phyloP scores from a whole-genome alignment of 1,139 yeast species.

The Scheffersomyces quercinus region DNA sequence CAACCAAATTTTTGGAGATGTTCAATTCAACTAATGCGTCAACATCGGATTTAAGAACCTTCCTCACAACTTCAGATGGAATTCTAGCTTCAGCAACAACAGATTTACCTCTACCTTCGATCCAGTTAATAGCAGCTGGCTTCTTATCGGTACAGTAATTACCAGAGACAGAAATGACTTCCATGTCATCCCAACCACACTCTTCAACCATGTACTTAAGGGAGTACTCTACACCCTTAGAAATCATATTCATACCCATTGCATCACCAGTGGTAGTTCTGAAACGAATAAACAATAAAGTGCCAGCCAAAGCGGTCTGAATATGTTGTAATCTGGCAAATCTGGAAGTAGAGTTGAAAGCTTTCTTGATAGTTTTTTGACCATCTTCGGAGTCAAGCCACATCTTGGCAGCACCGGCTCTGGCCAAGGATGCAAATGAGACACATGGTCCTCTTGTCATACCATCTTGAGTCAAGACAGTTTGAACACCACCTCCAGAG shows the following conservation, averaged over 20 bases:
- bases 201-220: conserved; percentile 82
- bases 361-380: conserved; percentile 74
- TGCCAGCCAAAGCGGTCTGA: conserved; percentile 96
- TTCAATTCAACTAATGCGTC: conserved; percentile 90
- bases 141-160: conserved; percentile 97
- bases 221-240: conserved; percentile 93
- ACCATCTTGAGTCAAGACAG: conserved; percentile 93
- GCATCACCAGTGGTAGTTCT: conserved; percentile 99
- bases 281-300: conserved; percentile 82
- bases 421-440: conserved; percentile 70
- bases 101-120: conserved; percentile 98
- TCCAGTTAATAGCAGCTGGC: conserved; percentile 98
- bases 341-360: conserved; percentile 94
- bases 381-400: conserved; percentile 98
- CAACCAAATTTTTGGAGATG: conserved; percentile 84
- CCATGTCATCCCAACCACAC: conserved; percentile 94
- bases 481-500: conserved; percentile 93
- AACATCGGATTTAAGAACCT: conserved; percentile 88
- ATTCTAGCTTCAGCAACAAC: conserved; percentile 96
- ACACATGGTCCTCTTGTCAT: conserved; percentile 99
- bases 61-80: conserved; percentile 76
- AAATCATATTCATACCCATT: conserved; percentile 99
- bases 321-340: conserved; percentile 92
- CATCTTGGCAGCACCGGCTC: conserved; percentile 93
- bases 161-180: conserved; percentile 88